Percentiles rank a stretch among this genome's conserved stretches.
phyloP scores from a whole-genome alignment of 352 stramenopile species.

The Globisporangium nodosum region DNA sequence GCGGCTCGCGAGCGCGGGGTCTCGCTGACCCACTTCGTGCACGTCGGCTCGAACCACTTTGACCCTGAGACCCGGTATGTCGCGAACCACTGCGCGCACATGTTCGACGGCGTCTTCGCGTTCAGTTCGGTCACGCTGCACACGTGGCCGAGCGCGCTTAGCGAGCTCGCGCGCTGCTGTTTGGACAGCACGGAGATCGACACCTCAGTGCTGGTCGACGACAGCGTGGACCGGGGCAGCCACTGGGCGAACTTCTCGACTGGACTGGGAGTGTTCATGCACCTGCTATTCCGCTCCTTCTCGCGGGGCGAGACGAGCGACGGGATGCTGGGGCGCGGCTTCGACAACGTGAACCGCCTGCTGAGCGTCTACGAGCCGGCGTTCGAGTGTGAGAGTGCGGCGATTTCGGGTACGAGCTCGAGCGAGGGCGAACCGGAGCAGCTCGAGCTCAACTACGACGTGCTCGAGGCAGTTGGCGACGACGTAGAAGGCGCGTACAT shows the following conservation, averaged over 20 bases:
- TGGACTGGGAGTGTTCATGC: conserved; percentile 53
- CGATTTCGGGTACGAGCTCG: neutral
- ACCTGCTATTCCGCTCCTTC: conserved; percentile 55
- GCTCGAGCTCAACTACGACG: conserved; percentile 3
- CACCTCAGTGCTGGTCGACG: conserved; percentile 31
- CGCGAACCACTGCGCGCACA: conserved; percentile 44
- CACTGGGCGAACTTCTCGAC: conserved; percentile 62
- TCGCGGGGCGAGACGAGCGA: conserved; percentile 30
- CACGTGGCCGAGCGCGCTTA: conserved; percentile 42
- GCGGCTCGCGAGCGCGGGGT: conserved; percentile 10
- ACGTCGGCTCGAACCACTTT: conserved; percentile 60
- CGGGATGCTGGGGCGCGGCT: conserved; percentile 64
- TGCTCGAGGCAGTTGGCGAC: conserved; percentile 2
- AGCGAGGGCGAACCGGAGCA: neutral
- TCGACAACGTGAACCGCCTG: conserved; percentile 65
- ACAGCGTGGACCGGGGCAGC: conserved; percentile 46
- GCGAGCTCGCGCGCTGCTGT: conserved; percentile 42
- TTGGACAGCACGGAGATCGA: conserved; percentile 52
- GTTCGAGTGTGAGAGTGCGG: neutral
- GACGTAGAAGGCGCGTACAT: conserved; percentile 9
- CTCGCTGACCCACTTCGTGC: conserved; percentile 49
- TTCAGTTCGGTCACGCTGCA: conserved; percentile 64
- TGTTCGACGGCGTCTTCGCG: conserved; percentile 36
- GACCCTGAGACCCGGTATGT: conserved; percentile 35
- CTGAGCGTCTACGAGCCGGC: conserved; percentile 35